Evolutionary conservation across 179 eudicot species (phyloP).

Genomic region (Vitellaria paradoxa): DNA sequence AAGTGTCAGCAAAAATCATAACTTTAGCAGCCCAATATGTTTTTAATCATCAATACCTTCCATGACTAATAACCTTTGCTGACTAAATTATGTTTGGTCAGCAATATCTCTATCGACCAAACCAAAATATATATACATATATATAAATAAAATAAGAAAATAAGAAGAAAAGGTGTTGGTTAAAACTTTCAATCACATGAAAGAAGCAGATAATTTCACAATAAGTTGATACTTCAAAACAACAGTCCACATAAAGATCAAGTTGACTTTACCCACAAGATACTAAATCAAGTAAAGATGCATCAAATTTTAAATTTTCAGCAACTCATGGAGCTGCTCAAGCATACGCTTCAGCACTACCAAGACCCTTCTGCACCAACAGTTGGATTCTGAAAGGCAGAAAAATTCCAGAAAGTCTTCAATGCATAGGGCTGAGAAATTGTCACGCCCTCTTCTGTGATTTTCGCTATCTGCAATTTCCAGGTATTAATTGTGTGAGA

Average conservation of each 20-base stretch:
- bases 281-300: slow-evolving; percentile 1
- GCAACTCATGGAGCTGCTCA: not conserved
- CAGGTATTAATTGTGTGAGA: slow-evolving; percentile 3
- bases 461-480: slow-evolving; percentile 55
- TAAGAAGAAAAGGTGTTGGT: too few species aligned
- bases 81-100: too few species aligned
- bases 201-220: not conserved
- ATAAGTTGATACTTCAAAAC: not conserved
- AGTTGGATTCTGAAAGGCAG: slow-evolving; percentile 67
- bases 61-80: too few species aligned
- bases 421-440: slow-evolving; percentile 59
- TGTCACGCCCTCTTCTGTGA: slow-evolving; percentile 59
- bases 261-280: not conserved
- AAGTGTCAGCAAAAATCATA: too few species aligned
- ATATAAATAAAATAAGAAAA: too few species aligned
- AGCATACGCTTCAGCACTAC: slow-evolving; percentile 26
- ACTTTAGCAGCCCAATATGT: too few species aligned
- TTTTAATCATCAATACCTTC: too few species aligned
- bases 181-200: not conserved
- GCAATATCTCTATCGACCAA: too few species aligned
- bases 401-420: slow-evolving; percentile 61
- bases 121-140: too few species aligned
- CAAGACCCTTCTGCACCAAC: slow-evolving; percentile 69
- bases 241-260: not conserved
- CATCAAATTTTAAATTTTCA: slow-evolving; percentile 3